Conservation (phyloP, 2,329 filamentous ascomycete species). For the Colletotrichum sp. region DNA sequence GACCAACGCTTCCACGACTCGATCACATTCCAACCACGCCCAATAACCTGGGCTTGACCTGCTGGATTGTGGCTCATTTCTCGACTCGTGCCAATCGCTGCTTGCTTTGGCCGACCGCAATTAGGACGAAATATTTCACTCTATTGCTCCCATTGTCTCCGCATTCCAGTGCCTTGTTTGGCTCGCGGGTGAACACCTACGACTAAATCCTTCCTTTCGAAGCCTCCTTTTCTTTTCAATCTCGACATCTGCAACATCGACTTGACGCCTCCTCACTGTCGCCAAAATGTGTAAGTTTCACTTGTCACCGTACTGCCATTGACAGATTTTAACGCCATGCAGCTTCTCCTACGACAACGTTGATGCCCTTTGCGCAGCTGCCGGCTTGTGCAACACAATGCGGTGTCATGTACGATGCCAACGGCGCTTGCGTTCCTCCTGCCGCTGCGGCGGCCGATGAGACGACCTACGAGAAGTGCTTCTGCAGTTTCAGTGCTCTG, state of each 20-base stretch:
- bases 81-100: neutral
- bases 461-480: conserved; percentile 69
- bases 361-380: conserved; percentile 62
- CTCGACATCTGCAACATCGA: neutral
- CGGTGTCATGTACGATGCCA: conserved; percentile 69
- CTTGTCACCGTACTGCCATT: neutral
- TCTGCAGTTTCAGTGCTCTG: conserved; percentile 72
- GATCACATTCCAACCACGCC: neutral
- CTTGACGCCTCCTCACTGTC: neutral
- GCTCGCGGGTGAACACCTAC: neutral
- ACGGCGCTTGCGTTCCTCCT: conserved; percentile 72
- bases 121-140: conserved; percentile 5
- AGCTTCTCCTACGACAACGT: conserved; percentile 45
- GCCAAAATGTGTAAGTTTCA: conserved; percentile 20
- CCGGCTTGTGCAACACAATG: conserved; percentile 68
- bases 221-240: neutral
- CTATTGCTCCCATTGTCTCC: conserved; percentile 5
- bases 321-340: neutral
- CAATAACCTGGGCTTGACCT: neutral
- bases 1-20: neutral
- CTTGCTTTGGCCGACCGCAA: neutral
- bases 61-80: conserved; percentile 15
- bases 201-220: neutral
- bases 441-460: conserved; percentile 51
- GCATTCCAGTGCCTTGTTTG: conserved; percentile 16